These are phyloP conservation scores for Bonia amplexicaulis DNA, from an alignment of 176 grass and related monocot species.

Conservation along the genomic window DNA sequence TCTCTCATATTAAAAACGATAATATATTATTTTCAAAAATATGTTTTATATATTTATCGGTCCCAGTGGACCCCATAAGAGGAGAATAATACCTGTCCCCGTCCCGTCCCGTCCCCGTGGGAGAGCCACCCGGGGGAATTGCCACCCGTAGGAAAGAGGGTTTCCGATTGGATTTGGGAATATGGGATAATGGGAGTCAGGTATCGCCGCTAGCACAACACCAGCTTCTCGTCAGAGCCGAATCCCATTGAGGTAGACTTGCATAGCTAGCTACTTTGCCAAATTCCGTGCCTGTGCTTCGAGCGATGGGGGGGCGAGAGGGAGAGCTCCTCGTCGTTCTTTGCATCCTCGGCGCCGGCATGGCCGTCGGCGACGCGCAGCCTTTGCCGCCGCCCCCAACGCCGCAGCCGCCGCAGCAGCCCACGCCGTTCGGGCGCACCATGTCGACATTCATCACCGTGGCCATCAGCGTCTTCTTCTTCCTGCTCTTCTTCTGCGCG, in stretches of 20 bases:
- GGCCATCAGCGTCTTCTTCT: slow-evolving; percentile 67
- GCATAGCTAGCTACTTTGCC: background rate
- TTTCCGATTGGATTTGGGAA: background rate
- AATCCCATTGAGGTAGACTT: slow-evolving; percentile 2
- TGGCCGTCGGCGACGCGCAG: slow-evolving; percentile 7
- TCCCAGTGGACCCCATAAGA: too few relatives aligned
- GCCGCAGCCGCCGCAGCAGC: background rate
- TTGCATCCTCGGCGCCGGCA: background rate
- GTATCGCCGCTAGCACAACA: background rate
- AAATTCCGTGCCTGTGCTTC: background rate
- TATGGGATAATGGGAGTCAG: background rate
- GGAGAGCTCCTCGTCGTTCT: slow-evolving; percentile 1
- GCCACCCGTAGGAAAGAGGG: background rate
- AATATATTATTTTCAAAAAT: too few relatives aligned
- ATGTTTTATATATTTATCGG: too few relatives aligned
- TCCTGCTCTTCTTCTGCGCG: slow-evolving; percentile 70
- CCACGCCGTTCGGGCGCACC: slow-evolving; percentile 42
- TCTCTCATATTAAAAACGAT: too few relatives aligned
- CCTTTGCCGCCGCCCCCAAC: background rate
- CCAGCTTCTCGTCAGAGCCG: slow-evolving; percentile 12
- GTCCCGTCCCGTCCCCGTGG: too few relatives aligned
- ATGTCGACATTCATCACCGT: slow-evolving; percentile 64
- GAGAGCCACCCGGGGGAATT: too few relatives aligned
- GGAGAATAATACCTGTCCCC: too few relatives aligned
- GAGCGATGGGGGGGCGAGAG: slow-evolving; percentile 11